A percentile compares a stretch with the other conserved stretches of the same genome.
These are phyloP conservation scores for Fusarium chuoi DNA, from an alignment of 2,329 filamentous ascomycete genomes.

Conservation along the genomic window DNA sequence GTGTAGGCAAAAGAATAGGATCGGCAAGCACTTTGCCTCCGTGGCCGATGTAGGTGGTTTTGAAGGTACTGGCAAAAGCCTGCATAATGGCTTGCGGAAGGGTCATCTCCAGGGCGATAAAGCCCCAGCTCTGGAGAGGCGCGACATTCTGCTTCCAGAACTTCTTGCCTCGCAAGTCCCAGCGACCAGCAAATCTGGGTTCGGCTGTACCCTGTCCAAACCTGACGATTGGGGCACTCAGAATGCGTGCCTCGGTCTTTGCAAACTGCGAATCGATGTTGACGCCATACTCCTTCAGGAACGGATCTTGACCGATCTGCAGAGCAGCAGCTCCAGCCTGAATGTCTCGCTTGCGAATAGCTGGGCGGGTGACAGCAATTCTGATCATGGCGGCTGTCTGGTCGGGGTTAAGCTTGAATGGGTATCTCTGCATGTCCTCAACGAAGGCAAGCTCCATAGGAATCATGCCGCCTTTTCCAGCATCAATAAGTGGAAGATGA, in stretches of 20 bases:
- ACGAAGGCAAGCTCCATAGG: conserved; percentile 70
- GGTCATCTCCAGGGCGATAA: conserved; percentile 72
- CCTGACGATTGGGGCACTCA: conserved; percentile 76
- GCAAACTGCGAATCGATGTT: conserved; percentile 73
- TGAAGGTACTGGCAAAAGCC: conserved; percentile 56
- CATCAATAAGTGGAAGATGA: conserved; percentile 67
- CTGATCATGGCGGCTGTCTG: conserved; percentile 92
- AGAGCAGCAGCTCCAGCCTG: conserved; percentile 66
- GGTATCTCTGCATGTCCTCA: conserved; percentile 67
- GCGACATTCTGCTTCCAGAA: conserved; percentile 74
- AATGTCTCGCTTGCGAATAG: conserved; percentile 74
- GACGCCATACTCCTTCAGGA: conserved; percentile 79
- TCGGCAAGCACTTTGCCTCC: conserved; percentile 57
- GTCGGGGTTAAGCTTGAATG: conserved; percentile 67
- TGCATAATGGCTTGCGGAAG: conserved; percentile 52
- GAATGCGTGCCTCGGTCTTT: conserved; percentile 73
- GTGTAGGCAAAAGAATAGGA: conserved; percentile 49
- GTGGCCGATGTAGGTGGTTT: conserved; percentile 58
- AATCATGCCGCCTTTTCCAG: conserved; percentile 64
- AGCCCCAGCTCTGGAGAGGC: conserved; percentile 77
- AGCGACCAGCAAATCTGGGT: conserved; percentile 77
- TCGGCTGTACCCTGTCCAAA: conserved; percentile 69
- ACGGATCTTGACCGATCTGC: conserved; percentile 73
- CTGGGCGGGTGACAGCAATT: conserved; percentile 84
- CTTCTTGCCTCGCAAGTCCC: conserved; percentile 84